Conservation (phyloP, 768 basidiomycete genomes). For the Leccinum variicolor region DNA sequence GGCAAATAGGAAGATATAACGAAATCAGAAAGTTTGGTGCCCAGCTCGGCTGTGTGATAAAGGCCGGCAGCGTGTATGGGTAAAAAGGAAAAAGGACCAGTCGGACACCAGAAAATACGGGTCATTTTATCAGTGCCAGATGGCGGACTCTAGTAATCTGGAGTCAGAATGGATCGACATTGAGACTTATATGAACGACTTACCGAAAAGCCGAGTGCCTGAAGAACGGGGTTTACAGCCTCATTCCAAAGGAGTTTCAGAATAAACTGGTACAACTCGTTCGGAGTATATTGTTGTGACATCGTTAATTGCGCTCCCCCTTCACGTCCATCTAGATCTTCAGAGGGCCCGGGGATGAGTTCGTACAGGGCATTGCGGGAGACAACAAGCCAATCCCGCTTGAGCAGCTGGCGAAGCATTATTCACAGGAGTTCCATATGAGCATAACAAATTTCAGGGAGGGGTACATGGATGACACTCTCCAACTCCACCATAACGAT, state of each 20-base stretch:
- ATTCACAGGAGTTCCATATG: not conserved
- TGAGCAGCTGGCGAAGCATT: not conserved
- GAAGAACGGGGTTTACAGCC: not conserved
- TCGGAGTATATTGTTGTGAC: not conserved
- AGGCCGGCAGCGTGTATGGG: no score
- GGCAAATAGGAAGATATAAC: not conserved
- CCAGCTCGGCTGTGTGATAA: no score
- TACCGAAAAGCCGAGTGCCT: not conserved
- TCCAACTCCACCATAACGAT: not conserved
- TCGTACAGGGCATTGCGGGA: not conserved
- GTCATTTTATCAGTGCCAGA: not conserved
- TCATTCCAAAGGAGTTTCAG: not conserved
- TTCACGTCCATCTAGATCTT: no score
- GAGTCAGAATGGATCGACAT: not conserved
- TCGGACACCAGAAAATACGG: not conserved
- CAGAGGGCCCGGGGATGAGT: not conserved
- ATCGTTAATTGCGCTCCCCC: no score
- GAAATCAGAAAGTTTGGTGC: no score
- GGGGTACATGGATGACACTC: not conserved
- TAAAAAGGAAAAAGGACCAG: no score
- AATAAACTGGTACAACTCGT: not conserved
- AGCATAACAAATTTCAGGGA: not conserved
- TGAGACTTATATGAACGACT: not conserved
- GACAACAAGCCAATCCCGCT: not conserved
- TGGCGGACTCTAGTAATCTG: not conserved